Conservation (phyloP, 2,329 filamentous ascomycete genomes). For the Elsinoe batatas region DNA sequence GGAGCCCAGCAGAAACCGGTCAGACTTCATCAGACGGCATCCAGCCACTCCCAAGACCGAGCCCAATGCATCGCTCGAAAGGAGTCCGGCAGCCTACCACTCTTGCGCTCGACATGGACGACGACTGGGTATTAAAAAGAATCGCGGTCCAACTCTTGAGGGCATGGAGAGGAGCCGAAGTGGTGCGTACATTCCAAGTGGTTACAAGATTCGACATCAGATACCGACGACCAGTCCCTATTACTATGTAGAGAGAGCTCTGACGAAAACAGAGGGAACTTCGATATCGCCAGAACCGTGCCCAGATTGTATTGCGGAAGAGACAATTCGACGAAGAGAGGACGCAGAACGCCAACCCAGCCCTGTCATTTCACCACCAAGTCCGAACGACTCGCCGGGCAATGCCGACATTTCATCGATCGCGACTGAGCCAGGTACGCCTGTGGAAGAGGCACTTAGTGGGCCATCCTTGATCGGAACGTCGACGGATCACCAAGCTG, state of each 20-base stretch:
- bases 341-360: not conserved
- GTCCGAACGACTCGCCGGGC: slow-evolving; percentile 1
- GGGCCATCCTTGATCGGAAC: slow-evolving; percentile 15
- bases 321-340: slow-evolving; percentile 21
- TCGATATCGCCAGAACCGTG: slow-evolving; percentile 19
- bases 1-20: not conserved
- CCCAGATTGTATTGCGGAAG: slow-evolving; percentile 26
- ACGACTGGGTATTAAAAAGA: slow-evolving; percentile 15
- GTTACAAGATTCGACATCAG: slow-evolving; percentile 20
- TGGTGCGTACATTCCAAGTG: slow-evolving; percentile 24
- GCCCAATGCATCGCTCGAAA: not conserved
- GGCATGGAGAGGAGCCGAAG: slow-evolving; percentile 21
- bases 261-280: slow-evolving; percentile 18
- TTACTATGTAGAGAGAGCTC: slow-evolving; percentile 16
- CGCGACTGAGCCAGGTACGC: slow-evolving; percentile 13
- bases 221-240: slow-evolving; percentile 25
- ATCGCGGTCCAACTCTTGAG: slow-evolving; percentile 18
- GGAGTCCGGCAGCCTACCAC: not conserved
- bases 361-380: not conserved
- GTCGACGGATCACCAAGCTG: slow-evolving; percentile 14
- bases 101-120: slow-evolving; percentile 23
- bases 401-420: slow-evolving; percentile 10
- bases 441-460: slow-evolving; percentile 3
- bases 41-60: not conserved
- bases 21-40: not conserved